Base-by-base conservation (phyloP, 2,329 filamentous ascomycete species). In the Calcarisporium arbuscula region DNA sequence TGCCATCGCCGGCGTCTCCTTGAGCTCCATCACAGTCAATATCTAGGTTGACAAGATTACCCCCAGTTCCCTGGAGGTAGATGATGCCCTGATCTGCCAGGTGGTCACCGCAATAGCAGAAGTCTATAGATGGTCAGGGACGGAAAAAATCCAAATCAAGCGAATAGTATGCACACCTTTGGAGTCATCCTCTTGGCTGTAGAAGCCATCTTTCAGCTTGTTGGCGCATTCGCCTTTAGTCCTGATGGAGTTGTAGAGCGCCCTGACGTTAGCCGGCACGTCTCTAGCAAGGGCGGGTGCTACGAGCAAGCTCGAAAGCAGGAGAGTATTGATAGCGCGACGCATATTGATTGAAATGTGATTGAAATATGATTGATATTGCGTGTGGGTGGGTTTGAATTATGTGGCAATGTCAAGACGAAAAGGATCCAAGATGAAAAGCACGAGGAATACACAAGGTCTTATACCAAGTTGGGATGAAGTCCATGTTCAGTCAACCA, bases 11-110 rank as follows among this genome's bases (percentile, higher is more conserved):
- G n/a, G n/a, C 28, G n/a, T 16, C 57, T 4, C 59, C 54, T 28
- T 67, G 60, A 0, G 54, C 51, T 2, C 73, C 72, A 41, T 77
- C 72, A 44, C 73, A 78, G 53, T 77, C 73, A 74, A 56, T n/a
- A n/a, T n/a, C n/a, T n/a, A n/a, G n/a, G n/a, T n/a, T n/a, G n/a
- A n/a, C n/a, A n/a, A n/a, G n/a, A 16, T 60, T 50, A 3, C 56
- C 54, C 7, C 51, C 45, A 2, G 48, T 50, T 7, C 64, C 65
- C 28, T 64, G 61, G 3, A 74, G 48, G 46, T 62, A 74, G 26
- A 73, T 53, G 16, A 62, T 55, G 8, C 57, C 55, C 32, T 49
- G 51, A 11, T 54, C 41, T 9, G 43, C 38, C 8, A 58, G 36
- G 34, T 59, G 56, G 34, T 68, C 64, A 16, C 57, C 62, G 38